Evolutionary conservation across 345 rosid genomes (phyloP), one percentile per base, ranked within the genome.

Genomic region (Euclidium syriacum): DNA sequence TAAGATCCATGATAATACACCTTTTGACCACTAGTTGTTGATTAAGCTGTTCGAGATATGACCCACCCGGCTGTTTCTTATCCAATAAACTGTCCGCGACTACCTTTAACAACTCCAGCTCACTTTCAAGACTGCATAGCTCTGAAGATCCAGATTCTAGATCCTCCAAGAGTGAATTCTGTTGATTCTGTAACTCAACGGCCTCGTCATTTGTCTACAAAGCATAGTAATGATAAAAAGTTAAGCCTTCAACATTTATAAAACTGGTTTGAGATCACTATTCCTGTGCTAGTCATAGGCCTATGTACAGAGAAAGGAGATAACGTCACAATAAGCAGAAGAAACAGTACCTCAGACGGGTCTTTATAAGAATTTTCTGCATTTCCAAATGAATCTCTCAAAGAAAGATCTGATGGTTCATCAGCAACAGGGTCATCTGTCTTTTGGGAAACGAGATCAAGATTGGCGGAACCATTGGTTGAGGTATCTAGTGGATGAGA

Each of bases 21-120:
- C 73, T 81, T 72, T 50, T 76, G 44, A 58, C 65, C 52, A 61
- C 79, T 32, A 81, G 24, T 65, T 79, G 72, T 63, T 77, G 65
- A 40, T 76, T 68, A 34, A 86, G 85, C 77, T 69, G 78, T 62
- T 80, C 64, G 50, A 79, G 62, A 72, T 79, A 75, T 70, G 67
- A 78, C 9, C 82, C 85, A 68, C 52, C 29, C 22, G 81, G 68
- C 64, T 73, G 79, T 33, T 69, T 73, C 18, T 70, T 72, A 56
- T 78, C 83, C 52, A 79, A 76, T 57, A 78, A 84, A 79, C 75
- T 77, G 70, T 78, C 81, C 10, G 82, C 66, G 4, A 87, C 90
- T 6, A 70, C 75, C 72, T 78, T 79, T 47, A 82, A 73, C 51
- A 76, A 72, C 54, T 83, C 75, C 50, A 80, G 46, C 70, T 91